phyloP scores from a whole-genome alignment of 2,329 filamentous ascomycete genomes.

The Ophiostoma triangulosporum region DNA sequence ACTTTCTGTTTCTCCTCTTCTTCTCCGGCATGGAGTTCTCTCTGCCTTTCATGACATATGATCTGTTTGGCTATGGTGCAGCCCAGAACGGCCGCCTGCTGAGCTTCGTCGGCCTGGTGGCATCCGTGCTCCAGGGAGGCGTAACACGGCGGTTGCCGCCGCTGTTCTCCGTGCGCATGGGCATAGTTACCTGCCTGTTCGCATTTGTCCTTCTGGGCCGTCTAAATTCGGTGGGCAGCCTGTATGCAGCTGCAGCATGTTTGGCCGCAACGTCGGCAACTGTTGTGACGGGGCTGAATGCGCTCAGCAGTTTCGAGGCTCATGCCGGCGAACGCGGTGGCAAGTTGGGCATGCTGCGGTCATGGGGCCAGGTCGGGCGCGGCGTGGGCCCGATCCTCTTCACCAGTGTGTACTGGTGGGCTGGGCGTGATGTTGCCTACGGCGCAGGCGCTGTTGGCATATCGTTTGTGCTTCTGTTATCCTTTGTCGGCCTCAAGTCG shows the following conservation, averaged over 20 bases:
- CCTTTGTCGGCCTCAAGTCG: constrained; percentile 57
- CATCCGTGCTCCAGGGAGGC: constrained; percentile 85
- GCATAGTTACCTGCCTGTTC: constrained; percentile 60
- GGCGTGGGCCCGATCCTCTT: constrained; percentile 81
- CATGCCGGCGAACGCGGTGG: constrained; percentile 65
- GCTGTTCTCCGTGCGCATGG: constrained; percentile 63
- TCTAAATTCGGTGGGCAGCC: constrained; percentile 49
- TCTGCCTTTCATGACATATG: constrained; percentile 92
- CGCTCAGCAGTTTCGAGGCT: constrained; percentile 82
- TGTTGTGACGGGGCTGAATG: constrained; percentile 87
- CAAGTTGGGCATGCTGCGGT: constrained; percentile 72
- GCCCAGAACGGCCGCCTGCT: constrained; percentile 73
- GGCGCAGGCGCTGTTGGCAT: constrained; percentile 69
- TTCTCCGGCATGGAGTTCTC: constrained; percentile 99
- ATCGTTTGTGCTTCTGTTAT: constrained; percentile 54
- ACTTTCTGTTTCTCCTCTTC: constrained; percentile 86
- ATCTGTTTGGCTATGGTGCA: constrained; percentile 73
- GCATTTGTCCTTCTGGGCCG: constrained; percentile 70
- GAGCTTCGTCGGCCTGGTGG: constrained; percentile 81
- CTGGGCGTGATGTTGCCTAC: constrained; percentile 77
- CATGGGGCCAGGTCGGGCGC: constrained; percentile 74
- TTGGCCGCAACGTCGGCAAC: constrained; percentile 86
- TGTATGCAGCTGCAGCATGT: constrained; percentile 73
- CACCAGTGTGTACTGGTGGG: constrained; percentile 97
- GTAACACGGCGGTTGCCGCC: constrained; percentile 77